Base-by-base conservation (phyloP, 164 flowering plant species). In the Vitis amurensis region DNA sequence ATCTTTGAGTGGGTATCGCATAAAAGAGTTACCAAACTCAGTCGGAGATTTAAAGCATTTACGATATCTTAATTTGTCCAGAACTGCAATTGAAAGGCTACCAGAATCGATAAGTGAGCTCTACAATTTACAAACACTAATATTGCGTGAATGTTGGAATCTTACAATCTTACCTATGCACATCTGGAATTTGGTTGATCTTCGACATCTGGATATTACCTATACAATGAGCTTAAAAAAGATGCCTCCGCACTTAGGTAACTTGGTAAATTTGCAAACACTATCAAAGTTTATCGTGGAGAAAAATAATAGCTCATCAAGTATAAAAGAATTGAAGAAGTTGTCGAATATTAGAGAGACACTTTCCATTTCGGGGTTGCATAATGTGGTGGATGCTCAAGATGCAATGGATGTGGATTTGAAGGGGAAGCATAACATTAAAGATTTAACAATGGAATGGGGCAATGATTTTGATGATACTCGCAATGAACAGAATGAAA, bases 21-120 rank as follows among this genome's bases (percentile, higher is more conserved):
- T 31, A 7, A 31, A 31, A 31, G 27, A 15, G 30, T 8, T 70
- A 2, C 67, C 67, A 2, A 37, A 9, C 4, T 62, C 44, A 1
- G 13, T 55, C 2, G 61, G 62, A 4, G 48, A 70, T 4, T 44
- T 70, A 23, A 63, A 63, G 47, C 73, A 62, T 37, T 44, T 70
- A 11, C 55, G 68, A 9, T 63, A 63, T 63, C 48, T 70, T 12
- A 29, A 63, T 16, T 15, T 70, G 4, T 53, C 67, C 14, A 4
- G 8, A 0, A 30, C 12, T 19, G 0, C 0, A 0, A 60, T 70
- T 3, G 17, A 2, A 55, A 53, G 7, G 12, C 44, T 70, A 0
- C 73, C 73, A 1, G 11, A 13, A 3, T 70, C 73, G 2, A 70
- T 63, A 4, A 9, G 56, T 2, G 27, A 55, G 61, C 31, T 70